Evolutionary conservation across 108 stramenopile genomes (phyloP), one percentile per base, ranked within the genome.

Genomic region (Cyclostephanos invisitatus): DNA sequence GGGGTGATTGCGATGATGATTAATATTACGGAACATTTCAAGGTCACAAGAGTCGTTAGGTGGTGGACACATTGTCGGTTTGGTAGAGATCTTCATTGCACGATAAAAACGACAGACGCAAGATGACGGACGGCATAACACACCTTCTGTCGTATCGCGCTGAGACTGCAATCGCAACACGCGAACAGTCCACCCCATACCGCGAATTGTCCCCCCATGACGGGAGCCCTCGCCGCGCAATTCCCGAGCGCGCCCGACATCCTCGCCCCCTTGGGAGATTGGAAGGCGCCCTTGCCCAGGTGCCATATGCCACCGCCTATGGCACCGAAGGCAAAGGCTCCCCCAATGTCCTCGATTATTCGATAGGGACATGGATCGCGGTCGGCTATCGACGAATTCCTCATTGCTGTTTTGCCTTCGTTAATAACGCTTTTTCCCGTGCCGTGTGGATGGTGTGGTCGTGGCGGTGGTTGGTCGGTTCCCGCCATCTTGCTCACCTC

Each of bases 181-280:
- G 97, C 96, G 82, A 98, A 99, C n/a, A 97, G 66, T 20, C 92
- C 96, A 27, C 98, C 98, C 98, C 98, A 99, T 1, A 92, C 90
- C 9, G 92, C 92, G 60, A 95, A 93, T 53, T 95, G 93, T 28
- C 97, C 98, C 54, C 98, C 98, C 73, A 97, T 72, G 8, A 98
- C 91, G 2, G 98, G 98, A 11, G 93, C 89, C 21, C 98, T 82
- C n/a, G 95, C 96, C 67, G 85, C 85, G n/a, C 91, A 86, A 18
- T 94, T 87, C 5, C 82, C 85, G 29, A 95, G 37, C 25, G 90
- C 91, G 12, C 97, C 96, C 5, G 68, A 68, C n/a, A 92, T 25
- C 38, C 92, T 68, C 18, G 88, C 80, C 14, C 89, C 91, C 25
- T 80, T 77, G 9, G 91, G 94, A 25, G 90, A 84, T 67, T 89